phyloP scores from a whole-genome alignment of 2,329 filamentous ascomycete species.

The Colletotrichum gloeosporioides region DNA sequence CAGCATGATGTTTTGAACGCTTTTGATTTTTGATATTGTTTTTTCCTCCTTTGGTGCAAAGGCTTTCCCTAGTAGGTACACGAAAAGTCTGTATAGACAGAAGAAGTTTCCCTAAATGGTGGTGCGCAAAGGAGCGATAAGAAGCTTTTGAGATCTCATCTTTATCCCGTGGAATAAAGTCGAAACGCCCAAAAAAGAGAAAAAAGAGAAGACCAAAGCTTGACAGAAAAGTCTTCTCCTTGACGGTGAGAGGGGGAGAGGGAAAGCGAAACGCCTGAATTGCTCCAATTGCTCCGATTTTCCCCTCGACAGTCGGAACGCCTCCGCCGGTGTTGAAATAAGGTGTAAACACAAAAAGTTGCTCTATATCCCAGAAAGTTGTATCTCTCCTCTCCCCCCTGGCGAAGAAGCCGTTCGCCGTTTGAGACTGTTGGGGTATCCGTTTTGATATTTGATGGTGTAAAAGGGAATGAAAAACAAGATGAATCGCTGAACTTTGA shows the following conservation, averaged over 20 bases:
- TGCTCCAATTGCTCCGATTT: constrained; percentile 11
- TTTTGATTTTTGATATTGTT: not conserved
- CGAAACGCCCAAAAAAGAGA: not conserved
- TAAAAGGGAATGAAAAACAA: not conserved
- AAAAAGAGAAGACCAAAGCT: not conserved
- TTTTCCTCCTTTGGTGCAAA: not conserved
- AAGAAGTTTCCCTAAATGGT: not conserved
- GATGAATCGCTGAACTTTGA: not conserved
- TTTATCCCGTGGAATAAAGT: not conserved
- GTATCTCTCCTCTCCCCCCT: not conserved
- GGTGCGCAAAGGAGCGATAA: not conserved
- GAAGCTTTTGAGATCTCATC: not conserved
- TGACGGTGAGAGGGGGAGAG: not conserved
- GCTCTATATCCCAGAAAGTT: constrained; percentile 3
- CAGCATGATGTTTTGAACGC: not conserved
- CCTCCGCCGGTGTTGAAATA: not conserved
- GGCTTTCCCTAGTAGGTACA: not conserved
- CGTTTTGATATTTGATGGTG: not conserved
- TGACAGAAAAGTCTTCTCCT: not conserved
- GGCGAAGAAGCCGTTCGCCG: not conserved
- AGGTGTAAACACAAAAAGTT: not conserved
- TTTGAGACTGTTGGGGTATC: constrained; percentile 6
- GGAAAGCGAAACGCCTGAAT: constrained; percentile 8
- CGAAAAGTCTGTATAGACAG: not conserved
- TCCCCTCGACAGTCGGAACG: not conserved